A percentile compares a stretch with the other conserved stretches of the same genome.
Conservation (phyloP, 495 filamentous ascomycete genomes). For the Podospora tetraspora region DNA sequence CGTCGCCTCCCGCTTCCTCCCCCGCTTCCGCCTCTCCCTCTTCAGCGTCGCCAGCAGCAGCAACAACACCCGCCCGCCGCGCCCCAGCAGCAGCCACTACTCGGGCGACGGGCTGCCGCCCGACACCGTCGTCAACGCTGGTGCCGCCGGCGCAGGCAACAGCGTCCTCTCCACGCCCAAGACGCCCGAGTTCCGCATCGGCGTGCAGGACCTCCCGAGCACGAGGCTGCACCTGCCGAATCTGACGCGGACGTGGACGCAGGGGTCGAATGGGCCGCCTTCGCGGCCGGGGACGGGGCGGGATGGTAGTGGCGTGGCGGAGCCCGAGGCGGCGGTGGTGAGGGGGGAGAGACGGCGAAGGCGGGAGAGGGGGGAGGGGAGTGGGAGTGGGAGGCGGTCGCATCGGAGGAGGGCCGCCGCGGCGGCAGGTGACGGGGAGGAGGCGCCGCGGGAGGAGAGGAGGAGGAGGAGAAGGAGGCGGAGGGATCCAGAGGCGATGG, state of each 20-base stretch:
- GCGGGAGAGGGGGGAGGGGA: slow-evolving; percentile 22
- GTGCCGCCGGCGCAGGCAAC: slow-evolving; percentile 13
- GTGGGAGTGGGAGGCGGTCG: slow-evolving; percentile 10
- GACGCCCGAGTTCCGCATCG: slow-evolving; percentile 34
- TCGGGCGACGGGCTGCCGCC: slow-evolving; percentile 27
- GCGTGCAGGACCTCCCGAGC: slow-evolving; percentile 34
- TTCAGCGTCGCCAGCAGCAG: slow-evolving; percentile 29
- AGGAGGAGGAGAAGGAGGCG: slow-evolving; percentile 8
- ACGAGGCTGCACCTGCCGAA: slow-evolving; percentile 39
- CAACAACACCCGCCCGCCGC: slow-evolving; percentile 12
- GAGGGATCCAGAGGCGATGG: slow-evolving; percentile 5
- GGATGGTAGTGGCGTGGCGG: slow-evolving; percentile 8
- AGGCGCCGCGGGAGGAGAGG: slow-evolving; percentile 5
- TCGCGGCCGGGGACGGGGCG: slow-evolving; percentile 11
- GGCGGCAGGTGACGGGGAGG: neutral
- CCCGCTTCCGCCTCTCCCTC: slow-evolving; percentile 32
- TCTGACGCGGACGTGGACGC: slow-evolving; percentile 33
- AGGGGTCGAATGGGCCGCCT: slow-evolving; percentile 29
- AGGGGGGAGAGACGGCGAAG: slow-evolving; percentile 16
- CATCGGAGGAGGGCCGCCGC: slow-evolving; percentile 2
- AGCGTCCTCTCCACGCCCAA: slow-evolving; percentile 36
- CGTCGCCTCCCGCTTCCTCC: slow-evolving; percentile 13
- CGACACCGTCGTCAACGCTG: slow-evolving; percentile 22
- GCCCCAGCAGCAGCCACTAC: slow-evolving; percentile 28
- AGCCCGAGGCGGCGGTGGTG: neutral